A percentile compares a stretch with the other conserved stretches of the same genome.
Conservation (phyloP, 352 stramenopile species). For the Pythium pyrilobum region DNA sequence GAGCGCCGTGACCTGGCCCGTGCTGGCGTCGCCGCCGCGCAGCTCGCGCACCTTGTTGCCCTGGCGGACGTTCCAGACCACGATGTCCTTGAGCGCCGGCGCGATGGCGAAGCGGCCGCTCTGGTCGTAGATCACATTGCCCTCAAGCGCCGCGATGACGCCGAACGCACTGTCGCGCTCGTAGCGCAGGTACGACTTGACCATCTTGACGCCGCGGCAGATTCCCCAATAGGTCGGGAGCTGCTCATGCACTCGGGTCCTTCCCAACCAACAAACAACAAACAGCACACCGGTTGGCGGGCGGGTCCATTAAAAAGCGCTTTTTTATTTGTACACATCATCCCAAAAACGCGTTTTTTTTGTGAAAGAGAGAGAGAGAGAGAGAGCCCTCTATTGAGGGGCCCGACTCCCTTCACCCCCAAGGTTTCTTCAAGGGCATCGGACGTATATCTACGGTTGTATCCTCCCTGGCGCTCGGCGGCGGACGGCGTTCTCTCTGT, state of each 20-base stretch:
- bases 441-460: too few relatives aligned
- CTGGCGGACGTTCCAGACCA: constrained; percentile 90
- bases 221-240: neutral
- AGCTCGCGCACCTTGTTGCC: constrained; percentile 80
- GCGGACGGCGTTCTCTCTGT: too few relatives aligned
- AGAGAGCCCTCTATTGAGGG: constrained; percentile 7
- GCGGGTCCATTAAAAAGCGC: constrained; percentile 6
- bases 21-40: constrained; percentile 17
- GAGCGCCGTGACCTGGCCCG: constrained; percentile 75
- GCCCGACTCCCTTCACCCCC: neutral
- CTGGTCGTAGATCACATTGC: constrained; percentile 86
- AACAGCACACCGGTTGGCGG: too few relatives aligned
- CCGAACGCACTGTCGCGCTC: constrained; percentile 86
- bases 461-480: too few relatives aligned
- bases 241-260: neutral
- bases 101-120: constrained; percentile 84
- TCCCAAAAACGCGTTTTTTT: constrained; percentile 13
- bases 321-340: neutral
- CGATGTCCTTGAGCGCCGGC: constrained; percentile 86
- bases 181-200: constrained; percentile 94
- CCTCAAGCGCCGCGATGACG: constrained; percentile 84
- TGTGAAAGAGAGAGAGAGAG: too few relatives aligned
- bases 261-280: constrained; percentile 13
- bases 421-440: constrained; percentile 9
- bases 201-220: constrained; percentile 28